phyloP scores from a whole-genome alignment of 2,329 filamentous ascomycete species.

The Raffaelea ambrosiae region DNA sequence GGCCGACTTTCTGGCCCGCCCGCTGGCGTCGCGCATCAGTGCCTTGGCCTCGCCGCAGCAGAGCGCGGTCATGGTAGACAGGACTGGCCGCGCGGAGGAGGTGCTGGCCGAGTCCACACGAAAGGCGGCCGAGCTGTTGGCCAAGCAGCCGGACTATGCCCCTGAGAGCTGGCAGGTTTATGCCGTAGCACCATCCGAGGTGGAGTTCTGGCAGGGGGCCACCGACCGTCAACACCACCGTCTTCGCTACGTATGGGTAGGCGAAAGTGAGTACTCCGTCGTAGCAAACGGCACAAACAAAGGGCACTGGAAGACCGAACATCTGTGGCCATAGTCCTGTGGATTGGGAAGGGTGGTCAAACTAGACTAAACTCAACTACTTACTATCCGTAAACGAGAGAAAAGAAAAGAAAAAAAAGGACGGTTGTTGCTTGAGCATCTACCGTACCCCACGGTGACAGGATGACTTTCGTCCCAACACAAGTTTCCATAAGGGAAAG shows the following conservation, averaged over 20 bases:
- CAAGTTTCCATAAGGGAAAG: too few species aligned
- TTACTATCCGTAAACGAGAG: too few species aligned
- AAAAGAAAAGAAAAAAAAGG: too few species aligned
- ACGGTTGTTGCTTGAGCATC: too few species aligned
- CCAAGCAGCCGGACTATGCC: constrained; percentile 7
- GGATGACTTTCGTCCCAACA: too few species aligned
- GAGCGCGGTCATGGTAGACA: constrained; percentile 2
- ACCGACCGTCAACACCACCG: constrained; percentile 9
- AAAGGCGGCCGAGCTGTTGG: neutral
- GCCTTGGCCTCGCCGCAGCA: constrained; percentile 4
- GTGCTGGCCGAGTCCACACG: neutral
- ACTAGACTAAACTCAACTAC: too few species aligned
- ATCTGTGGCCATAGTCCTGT: constrained; percentile 8
- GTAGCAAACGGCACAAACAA: neutral
- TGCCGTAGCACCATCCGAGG: constrained; percentile 7
- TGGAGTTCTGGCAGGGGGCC: constrained; percentile 13
- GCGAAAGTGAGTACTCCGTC: neutral
- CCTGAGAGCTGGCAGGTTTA: constrained; percentile 9
- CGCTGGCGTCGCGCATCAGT: constrained; percentile 4
- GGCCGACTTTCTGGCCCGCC: constrained; percentile 7
- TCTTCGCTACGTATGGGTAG: constrained; percentile 5
- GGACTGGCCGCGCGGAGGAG: neutral
- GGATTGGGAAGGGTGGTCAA: neutral
- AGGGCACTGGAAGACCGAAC: constrained; percentile 3
- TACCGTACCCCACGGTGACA: too few species aligned